phyloP scores from a whole-genome alignment of 306 rosid species.

The Mucuna pruriens region DNA sequence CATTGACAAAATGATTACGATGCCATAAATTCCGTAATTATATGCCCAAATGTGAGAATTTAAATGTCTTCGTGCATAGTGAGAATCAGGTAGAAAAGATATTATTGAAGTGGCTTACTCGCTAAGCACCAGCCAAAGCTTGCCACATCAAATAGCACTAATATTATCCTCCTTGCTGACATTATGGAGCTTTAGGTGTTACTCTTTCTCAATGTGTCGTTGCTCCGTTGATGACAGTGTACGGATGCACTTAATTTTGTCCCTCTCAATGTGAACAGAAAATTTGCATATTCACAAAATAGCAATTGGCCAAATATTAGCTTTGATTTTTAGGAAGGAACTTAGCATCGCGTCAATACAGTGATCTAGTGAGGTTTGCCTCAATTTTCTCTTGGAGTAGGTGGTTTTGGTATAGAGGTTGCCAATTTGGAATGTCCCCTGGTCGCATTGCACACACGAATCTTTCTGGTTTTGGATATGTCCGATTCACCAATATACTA shows the following conservation, averaged over 20 bases:
- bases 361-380: neutral
- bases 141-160: slow-evolving; percentile 43
- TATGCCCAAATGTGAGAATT: neutral
- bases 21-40: neutral
- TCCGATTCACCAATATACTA: neutral
- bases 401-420: slow-evolving; percentile 19
- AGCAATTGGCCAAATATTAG: neutral
- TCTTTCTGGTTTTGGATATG: neutral
- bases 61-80: neutral
- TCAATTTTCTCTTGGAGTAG: neutral
- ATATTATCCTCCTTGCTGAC: slow-evolving; percentile 18
- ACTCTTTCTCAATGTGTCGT: neutral
- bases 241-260: slow-evolving; percentile 30
- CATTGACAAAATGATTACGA: slow-evolving; percentile 6
- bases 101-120: slow-evolving; percentile 11
- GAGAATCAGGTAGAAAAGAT: slow-evolving; percentile 14
- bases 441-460: neutral
- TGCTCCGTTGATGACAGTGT: neutral
- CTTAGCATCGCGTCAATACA: slow-evolving; percentile 17
- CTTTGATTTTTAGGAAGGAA: neutral
- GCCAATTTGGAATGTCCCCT: neutral
- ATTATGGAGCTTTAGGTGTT: neutral
- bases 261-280: slow-evolving; percentile 22
- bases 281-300: neutral
- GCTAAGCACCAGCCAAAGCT: slow-evolving; percentile 21